Percentiles rank a stretch among this genome's conserved stretches.
phyloP scores from a whole-genome alignment of 1,284 basidiomycete genomes.

The Trichosporon sp. region DNA sequence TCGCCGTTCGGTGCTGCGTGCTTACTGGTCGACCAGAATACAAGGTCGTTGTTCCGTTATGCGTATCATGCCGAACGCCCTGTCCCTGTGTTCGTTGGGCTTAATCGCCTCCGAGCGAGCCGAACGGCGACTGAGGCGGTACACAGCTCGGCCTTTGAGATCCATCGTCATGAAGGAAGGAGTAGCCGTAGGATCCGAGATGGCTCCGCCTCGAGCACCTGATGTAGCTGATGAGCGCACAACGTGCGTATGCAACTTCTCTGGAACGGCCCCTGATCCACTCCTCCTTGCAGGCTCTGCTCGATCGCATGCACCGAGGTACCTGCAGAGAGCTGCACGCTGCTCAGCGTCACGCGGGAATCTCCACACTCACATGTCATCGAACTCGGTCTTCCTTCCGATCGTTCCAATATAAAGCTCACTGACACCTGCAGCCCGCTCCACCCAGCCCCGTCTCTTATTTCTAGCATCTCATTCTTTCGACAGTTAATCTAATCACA shows the following conservation, averaged over 20 bases:
- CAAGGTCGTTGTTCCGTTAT: too few species aligned
- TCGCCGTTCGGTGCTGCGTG: too few species aligned
- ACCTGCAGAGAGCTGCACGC: background rate
- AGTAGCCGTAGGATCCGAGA: background rate
- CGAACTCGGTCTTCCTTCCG: background rate
- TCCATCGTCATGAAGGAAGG: background rate
- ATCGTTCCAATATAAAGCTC: background rate
- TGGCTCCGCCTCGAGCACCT: background rate
- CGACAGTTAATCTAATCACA: background rate
- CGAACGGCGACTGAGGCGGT: background rate
- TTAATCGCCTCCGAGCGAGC: background rate
- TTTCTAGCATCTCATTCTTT: background rate
- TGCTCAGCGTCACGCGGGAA: background rate
- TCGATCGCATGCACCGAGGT: too few species aligned
- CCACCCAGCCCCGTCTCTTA: background rate
- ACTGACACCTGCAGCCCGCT: background rate
- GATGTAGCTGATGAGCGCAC: too few species aligned
- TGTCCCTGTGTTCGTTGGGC: background rate
- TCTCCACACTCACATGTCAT: background rate
- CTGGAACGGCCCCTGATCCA: too few species aligned
- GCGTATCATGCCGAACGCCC: background rate
- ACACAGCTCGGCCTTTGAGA: background rate
- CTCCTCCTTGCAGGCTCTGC: too few species aligned
- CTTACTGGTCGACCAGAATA: background rate
- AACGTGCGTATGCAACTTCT: too few species aligned